Evolutionary conservation across 208 protist species (phyloP), one percentile per base, ranked within the genome.

Genomic region (Trypanosoma vivax): DNA sequence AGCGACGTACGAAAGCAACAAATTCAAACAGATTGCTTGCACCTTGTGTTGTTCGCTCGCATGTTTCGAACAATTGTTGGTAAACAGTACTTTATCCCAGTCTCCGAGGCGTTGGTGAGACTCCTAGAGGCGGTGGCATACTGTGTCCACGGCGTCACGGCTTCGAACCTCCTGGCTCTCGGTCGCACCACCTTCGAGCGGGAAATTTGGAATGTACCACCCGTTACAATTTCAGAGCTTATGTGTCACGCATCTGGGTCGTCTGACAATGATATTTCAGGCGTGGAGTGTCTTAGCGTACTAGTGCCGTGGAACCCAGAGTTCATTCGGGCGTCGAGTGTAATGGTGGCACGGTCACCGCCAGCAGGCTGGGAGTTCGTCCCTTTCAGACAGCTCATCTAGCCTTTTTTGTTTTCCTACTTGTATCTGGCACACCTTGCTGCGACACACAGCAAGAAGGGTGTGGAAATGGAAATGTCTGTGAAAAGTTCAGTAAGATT

Each of bases 11-110:
- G 46, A 21, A 50, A 51, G 23, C 11, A 50, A 18, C 64, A 70
- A 38, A 33, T 70, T 4, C 10, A 50, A 29, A n/a, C 42, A 18
- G 67, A 74, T 31, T 45, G 39, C 23, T 25, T 69, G 13, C 48
- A 63, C 38, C 53, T 63, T 35, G 60, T 74, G 1, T 23, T 69
- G 3, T 69, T 74, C 64, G 47, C 64, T 14, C 67, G 67, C 35
- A 52, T 69, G 51, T 63, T 65, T 50, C 67, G 67, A 19, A 49
- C 23, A 5, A 70, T 58, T 40, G 30, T 70, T 10, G 59, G 53
- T 18, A 48, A 58, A 9, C 3, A 30, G 1, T 40, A 55, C 21
- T 70, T 37, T 53, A 19, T 11, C 2, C 2, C 4, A 10, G 43
- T 65, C 27, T 39, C 60, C 4, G 13, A 9, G 6, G 11, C 30